These are phyloP conservation scores for Zarea fungicola DNA, from an alignment of 2,329 filamentous ascomycete genomes.

Conservation along the genomic window DNA sequence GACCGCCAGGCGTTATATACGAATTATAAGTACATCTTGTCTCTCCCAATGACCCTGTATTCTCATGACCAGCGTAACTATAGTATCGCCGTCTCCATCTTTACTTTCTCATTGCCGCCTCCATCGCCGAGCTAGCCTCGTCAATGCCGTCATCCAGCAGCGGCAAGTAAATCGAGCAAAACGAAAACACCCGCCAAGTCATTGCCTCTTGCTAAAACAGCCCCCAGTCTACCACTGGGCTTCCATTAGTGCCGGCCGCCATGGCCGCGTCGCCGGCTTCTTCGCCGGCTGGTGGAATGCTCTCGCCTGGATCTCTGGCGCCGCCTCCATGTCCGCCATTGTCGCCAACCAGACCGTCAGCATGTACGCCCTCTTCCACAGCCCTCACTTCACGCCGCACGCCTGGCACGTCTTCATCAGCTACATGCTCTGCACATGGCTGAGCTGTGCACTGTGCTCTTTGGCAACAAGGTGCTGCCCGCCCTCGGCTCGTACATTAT, in stretches of 20 bases:
- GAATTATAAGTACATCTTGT: slow-evolving; percentile 32
- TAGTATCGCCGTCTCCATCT: slow-evolving; percentile 39
- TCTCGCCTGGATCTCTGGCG: slow-evolving; percentile 44
- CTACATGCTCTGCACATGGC: slow-evolving; percentile 18
- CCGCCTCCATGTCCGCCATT: slow-evolving; percentile 32
- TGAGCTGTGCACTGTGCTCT: slow-evolving; percentile 27
- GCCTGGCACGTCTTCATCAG: slow-evolving; percentile 19
- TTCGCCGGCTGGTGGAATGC: slow-evolving; percentile 49
- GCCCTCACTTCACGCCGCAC: slow-evolving; percentile 12
- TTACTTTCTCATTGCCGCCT: slow-evolving; percentile 47
- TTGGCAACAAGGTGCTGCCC: slow-evolving; percentile 40
- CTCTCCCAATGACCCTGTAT: no score
- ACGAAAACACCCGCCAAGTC: not conserved
- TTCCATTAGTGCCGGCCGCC: slow-evolving; percentile 39
- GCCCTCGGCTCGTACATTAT: slow-evolving; percentile 38
- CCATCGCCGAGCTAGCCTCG: slow-evolving; percentile 45
- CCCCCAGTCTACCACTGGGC: slow-evolving; percentile 46
- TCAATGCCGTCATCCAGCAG: slow-evolving; percentile 36
- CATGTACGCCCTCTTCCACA: slow-evolving; percentile 18
- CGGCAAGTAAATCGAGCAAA: not conserved
- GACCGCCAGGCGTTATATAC: slow-evolving; percentile 40
- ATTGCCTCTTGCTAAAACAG: not conserved
- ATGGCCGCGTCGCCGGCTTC: slow-evolving; percentile 39
- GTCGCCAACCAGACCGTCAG: slow-evolving; percentile 13
- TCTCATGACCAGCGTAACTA: slow-evolving; percentile 11